Base-by-base conservation (phyloP, 1,284 basidiomycete genomes). In the Phellinidium pouzarii region DNA sequence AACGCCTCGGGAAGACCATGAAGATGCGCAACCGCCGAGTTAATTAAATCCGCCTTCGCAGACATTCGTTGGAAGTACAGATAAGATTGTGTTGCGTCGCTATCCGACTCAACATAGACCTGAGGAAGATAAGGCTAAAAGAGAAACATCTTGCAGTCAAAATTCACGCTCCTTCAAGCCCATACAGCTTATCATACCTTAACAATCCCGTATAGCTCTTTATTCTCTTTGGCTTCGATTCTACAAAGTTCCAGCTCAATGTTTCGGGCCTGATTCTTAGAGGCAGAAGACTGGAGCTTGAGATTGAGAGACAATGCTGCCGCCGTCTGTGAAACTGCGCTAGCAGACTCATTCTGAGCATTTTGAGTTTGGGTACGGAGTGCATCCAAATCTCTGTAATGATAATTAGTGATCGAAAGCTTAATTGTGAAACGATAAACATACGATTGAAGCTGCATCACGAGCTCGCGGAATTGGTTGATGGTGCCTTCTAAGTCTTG, bases 261-360 rank as follows among this genome's bases (percentile, higher is more conserved):
- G 17, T 79, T 83, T 65, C 85, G 86, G 12, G 89, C 84, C 64
- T 94, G 93, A 58, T 89, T 88, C 76, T 94, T 96, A 34, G 84
- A 78, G 0, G 88, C 91, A 1, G 89, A 80, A 0, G 87, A 89
- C 66, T 97, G 93, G 3, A 97, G 77, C 66, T 91, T 95, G 66
- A 95, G 76, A 65, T 96, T 96, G 54, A 95, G 74, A 49, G 91
- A 92, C 75, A 96, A 83, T 72, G 96, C 85, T 56, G 87, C 80
- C 52, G 92, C 77, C 44, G 86, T 79, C 72, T 94, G 81, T 38
- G 87, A 79, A 53, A 80, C 75, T 59, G 87, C 75, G 12, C 79
- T 80, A 3, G 84, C 86, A 5, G 88, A 88, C 64, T 94, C 87
- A 44, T 79, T 77, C 61, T 91, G 87, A 3, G 89, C 90, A 0